A percentile compares a stretch with the other conserved stretches of the same genome.
phyloP scores from a whole-genome alignment of 169 alveolate species.

The Ichthyophthirius multifiliis region DNA sequence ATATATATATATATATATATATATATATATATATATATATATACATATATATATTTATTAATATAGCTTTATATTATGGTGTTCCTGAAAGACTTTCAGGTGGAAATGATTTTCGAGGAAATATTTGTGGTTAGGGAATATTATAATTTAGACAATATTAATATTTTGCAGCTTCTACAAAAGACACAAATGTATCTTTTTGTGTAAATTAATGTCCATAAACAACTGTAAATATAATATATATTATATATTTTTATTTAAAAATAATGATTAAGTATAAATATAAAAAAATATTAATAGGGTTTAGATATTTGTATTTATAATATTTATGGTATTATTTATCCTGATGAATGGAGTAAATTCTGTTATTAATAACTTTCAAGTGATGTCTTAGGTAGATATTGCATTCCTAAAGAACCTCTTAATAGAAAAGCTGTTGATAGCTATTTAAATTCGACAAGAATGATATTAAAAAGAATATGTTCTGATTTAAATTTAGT shows the following conservation, averaged over 20 bases:
- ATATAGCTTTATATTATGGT: slow-evolving; percentile 10
- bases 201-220: slow-evolving; percentile 44
- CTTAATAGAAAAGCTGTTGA: not conserved
- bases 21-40: not conserved
- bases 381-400: slow-evolving; percentile 28
- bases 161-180: slow-evolving; percentile 43
- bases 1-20: not conserved
- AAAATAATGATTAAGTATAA: not conserved
- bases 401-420: slow-evolving; percentile 42
- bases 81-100: slow-evolving; percentile 24
- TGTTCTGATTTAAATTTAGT: not conserved
- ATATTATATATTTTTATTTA: not conserved
- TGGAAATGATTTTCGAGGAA: slow-evolving; percentile 53
- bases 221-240: slow-evolving; percentile 19
- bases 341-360: not conserved
- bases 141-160: slow-evolving; percentile 13
- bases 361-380: slow-evolving; percentile 26
- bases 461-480: not conserved
- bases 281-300: not conserved
- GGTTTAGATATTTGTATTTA: not conserved
- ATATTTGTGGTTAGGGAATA: slow-evolving; percentile 43
- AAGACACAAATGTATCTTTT: slow-evolving; percentile 23
- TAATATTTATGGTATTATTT: not conserved
- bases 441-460: not conserved
- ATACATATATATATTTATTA: not conserved